phyloP scores from a whole-genome alignment of 2,329 filamentous ascomycete species.

The Aspergillus sp. region DNA sequence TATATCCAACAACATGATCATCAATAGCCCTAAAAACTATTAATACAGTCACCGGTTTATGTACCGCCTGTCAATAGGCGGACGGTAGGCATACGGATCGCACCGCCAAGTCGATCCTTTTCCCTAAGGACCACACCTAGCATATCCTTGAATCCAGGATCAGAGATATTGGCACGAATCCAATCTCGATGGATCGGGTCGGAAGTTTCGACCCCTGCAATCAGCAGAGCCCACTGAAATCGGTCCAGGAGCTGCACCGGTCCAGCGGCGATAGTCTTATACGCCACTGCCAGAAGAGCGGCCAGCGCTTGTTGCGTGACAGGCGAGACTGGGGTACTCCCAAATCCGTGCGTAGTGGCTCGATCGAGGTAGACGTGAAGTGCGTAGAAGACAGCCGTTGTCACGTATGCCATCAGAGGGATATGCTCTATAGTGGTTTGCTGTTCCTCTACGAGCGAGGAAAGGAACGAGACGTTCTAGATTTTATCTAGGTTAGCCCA shows the following conservation, averaged over 20 bases:
- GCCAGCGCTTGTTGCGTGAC: conserved; percentile 1
- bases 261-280: conserved; percentile 3
- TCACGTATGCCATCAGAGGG: conserved; percentile 9
- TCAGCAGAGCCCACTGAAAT: conserved; percentile 13
- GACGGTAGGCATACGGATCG: not conserved
- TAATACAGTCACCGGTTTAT: too few species aligned
- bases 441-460: not conserved
- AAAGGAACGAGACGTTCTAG: not conserved
- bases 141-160: conserved; percentile 5
- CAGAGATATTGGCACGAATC: conserved; percentile 7
- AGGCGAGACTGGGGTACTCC: not conserved
- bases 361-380: conserved; percentile 8
- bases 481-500: not conserved
- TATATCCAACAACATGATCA: not conserved
- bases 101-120: not conserved
- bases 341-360: conserved; percentile 5
- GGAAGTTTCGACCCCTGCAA: conserved; percentile 5
- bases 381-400: conserved; percentile 9
- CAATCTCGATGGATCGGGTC: conserved; percentile 10
- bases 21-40: not conserved
- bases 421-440: not conserved
- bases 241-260: conserved; percentile 9
- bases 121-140: not conserved
- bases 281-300: conserved; percentile 3
- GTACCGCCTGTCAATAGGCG: not conserved